These are phyloP conservation scores for Pseudozyma tsukubaensis DNA, from an alignment of 1,284 basidiomycete genomes.

Conservation along the genomic window DNA sequence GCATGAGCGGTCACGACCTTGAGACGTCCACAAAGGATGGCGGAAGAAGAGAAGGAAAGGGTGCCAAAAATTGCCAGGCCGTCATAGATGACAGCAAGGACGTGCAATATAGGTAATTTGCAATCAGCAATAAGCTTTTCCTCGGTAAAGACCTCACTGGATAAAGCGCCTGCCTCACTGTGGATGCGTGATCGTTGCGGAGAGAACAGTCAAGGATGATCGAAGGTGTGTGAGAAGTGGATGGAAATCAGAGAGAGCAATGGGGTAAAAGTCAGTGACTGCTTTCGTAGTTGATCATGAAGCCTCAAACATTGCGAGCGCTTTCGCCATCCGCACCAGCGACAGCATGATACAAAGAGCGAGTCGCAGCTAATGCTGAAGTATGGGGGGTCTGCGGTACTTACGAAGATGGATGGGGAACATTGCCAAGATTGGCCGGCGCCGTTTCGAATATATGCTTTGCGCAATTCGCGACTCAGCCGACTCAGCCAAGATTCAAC, in stretches of 20 bases:
- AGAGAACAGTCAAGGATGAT: background rate
- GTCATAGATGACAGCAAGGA: conserved; percentile 61
- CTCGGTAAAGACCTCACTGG: conserved; percentile 66
- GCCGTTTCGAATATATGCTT: conserved; percentile 13
- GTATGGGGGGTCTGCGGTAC: conserved; percentile 25
- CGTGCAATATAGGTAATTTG: conserved; percentile 65
- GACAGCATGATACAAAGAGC: background rate
- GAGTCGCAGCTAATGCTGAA: background rate
- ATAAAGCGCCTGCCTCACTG: conserved; percentile 63
- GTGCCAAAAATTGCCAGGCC: conserved; percentile 64
- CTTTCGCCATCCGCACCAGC: background rate
- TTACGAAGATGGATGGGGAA: conserved; percentile 49
- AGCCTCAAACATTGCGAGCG: too few species aligned
- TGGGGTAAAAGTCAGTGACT: conserved; percentile 2
- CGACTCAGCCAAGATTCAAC: conserved; percentile 23
- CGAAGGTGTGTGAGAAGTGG: background rate
- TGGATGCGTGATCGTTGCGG: conserved; percentile 20
- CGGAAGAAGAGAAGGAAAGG: conserved; percentile 37
- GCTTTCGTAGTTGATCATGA: too few species aligned
- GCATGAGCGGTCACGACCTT: conserved; percentile 10
- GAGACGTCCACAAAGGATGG: conserved; percentile 1
- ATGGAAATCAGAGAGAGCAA: background rate
- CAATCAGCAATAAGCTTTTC: conserved; percentile 66
- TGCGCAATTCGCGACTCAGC: background rate
- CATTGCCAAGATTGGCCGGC: conserved; percentile 1